Percentiles rank a stretch among this genome's conserved stretches.
These are phyloP conservation scores for Hypoxylon sp. DNA, from an alignment of 2,329 filamentous ascomycete genomes.

Conservation along the genomic window DNA sequence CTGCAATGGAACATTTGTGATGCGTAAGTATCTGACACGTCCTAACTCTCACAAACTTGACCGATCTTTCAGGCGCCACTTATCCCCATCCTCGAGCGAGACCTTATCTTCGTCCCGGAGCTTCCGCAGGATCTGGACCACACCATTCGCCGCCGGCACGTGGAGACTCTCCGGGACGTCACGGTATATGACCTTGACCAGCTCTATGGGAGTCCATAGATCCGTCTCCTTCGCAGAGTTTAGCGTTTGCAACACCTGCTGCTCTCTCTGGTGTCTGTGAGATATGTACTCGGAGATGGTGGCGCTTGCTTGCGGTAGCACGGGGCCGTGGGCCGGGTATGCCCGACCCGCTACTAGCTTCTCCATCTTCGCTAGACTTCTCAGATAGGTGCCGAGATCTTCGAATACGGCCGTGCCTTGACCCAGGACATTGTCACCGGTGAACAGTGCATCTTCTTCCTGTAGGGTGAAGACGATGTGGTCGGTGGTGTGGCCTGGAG, in stretches of 20 bases:
- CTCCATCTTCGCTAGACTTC: conserved; percentile 70
- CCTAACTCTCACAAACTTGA: conserved; percentile 51
- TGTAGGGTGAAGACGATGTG: conserved; percentile 81
- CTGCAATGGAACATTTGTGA: too few relatives aligned
- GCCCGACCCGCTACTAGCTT: conserved; percentile 70
- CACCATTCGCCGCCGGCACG: conserved; percentile 76
- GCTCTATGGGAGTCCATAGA: conserved; percentile 75
- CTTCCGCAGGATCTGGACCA: conserved; percentile 83
- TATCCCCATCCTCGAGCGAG: conserved; percentile 48
- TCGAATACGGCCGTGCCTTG: conserved; percentile 54
- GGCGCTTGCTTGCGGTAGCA: conserved; percentile 74
- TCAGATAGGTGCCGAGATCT: conserved; percentile 31
- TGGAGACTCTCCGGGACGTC: conserved; percentile 81
- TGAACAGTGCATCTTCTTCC: conserved; percentile 86
- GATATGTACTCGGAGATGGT: conserved; percentile 84
- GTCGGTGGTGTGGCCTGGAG: conserved; percentile 78
- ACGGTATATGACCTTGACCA: conserved; percentile 88
- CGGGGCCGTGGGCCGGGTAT: conserved; percentile 88
- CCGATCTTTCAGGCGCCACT: conserved; percentile 55
- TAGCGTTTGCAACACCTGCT: conserved; percentile 76
- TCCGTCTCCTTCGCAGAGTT: conserved; percentile 49
- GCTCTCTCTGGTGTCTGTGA: conserved; percentile 82
- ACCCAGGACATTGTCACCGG: conserved; percentile 87
- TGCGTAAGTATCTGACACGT: too few relatives aligned
- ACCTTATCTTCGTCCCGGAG: conserved; percentile 78